Evolutionary conservation across 2,329 filamentous ascomycete species (phyloP).

Genomic region (Colletotrichum musae): DNA sequence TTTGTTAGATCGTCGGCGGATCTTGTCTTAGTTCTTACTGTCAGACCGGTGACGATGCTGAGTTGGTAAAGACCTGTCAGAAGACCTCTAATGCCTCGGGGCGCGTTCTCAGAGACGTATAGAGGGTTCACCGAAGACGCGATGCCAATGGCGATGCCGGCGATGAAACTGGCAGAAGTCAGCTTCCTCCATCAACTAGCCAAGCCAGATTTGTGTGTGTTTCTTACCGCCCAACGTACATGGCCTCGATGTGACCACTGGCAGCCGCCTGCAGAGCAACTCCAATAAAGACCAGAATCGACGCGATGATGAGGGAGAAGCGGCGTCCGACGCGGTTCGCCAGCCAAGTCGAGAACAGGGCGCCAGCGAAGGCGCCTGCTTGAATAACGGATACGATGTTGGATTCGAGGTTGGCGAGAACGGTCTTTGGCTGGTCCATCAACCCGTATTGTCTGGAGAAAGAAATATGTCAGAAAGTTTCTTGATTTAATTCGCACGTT

Average conservation of each 20-base stretch:
- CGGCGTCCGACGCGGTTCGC: constrained; percentile 9
- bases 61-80: constrained; percentile 66
- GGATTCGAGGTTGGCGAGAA: constrained; percentile 44
- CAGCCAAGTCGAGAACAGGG: constrained; percentile 42
- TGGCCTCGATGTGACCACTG: constrained; percentile 24
- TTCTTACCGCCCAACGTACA: constrained; percentile 32
- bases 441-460: constrained; percentile 45
- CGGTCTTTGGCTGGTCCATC: constrained; percentile 28
- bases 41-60: constrained; percentile 65
- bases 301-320: constrained; percentile 16
- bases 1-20: too few species aligned
- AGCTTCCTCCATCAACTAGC: constrained; percentile 41
- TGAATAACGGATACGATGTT: constrained; percentile 50
- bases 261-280: constrained; percentile 34
- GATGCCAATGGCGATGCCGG: constrained; percentile 65
- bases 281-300: constrained; percentile 11
- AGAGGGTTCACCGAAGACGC: constrained; percentile 69
- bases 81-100: constrained; percentile 65
- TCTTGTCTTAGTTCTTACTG: constrained; percentile 52
- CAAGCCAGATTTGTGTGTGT: too few species aligned
- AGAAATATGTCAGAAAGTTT: too few species aligned
- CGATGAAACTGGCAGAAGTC: constrained; percentile 60
- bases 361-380: constrained; percentile 46
- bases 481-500: too few species aligned
- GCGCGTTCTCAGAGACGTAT: constrained; percentile 71